A percentile compares a stretch with the other conserved stretches of the same genome.
These are phyloP conservation scores for Chamaecrista fasciculata DNA, from an alignment of 306 rosid genomes.

Conservation along the genomic window DNA sequence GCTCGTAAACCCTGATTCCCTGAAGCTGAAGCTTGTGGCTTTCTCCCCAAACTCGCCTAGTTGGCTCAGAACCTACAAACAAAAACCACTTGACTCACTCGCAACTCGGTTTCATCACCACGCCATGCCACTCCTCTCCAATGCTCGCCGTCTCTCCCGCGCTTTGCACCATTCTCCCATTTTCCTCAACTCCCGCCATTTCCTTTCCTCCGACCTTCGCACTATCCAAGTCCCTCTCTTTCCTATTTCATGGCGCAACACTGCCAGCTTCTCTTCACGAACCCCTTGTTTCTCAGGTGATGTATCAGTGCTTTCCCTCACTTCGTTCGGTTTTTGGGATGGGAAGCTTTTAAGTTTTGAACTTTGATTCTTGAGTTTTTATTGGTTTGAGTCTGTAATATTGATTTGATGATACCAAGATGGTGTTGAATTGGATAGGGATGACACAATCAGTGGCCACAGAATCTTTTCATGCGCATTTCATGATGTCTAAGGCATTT, in stretches of 20 bases:
- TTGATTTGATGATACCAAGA: conserved; percentile 9
- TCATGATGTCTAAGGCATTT: conserved; percentile 41
- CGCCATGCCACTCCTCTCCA: conserved; percentile 66
- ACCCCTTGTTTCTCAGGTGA: conserved; percentile 42
- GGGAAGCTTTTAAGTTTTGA: background rate
- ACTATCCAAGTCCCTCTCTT: conserved; percentile 28
- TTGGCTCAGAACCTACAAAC: conserved; percentile 40
- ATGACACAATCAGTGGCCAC: conserved; percentile 28
- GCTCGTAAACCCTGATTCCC: conserved; percentile 49
- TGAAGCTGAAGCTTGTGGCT: background rate
- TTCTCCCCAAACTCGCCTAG: conserved; percentile 39
- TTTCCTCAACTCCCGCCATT: conserved; percentile 33
- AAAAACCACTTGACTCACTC: background rate
- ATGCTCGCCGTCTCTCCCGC: conserved; percentile 55
- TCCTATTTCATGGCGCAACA: conserved; percentile 37
- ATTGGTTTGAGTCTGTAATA: background rate
- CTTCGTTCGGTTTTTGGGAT: background rate
- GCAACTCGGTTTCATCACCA: conserved; percentile 22
- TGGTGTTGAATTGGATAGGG: conserved; percentile 46
- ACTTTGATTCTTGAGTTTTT: background rate
- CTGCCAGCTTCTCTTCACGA: conserved; percentile 20
- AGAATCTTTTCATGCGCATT: conserved; percentile 25
- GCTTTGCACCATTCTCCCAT: conserved; percentile 47
- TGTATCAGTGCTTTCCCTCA: background rate
- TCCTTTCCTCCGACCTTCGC: conserved; percentile 39